phyloP scores from a whole-genome alignment of 1,284 basidiomycete genomes.

The Coniophora puteana region DNA sequence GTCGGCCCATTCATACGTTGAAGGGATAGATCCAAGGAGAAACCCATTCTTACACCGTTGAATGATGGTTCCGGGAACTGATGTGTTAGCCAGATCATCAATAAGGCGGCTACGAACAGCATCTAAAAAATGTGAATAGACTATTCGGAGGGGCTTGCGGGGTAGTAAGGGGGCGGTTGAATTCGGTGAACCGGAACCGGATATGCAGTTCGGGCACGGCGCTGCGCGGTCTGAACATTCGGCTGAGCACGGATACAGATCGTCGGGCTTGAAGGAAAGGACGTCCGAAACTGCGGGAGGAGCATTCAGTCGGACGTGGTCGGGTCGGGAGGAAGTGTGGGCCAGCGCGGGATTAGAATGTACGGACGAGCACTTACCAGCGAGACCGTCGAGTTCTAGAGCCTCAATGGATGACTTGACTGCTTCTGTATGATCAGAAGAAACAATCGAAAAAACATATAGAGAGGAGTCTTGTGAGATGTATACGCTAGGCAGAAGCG shows the following conservation, averaged over 20 bases:
- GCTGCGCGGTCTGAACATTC: conserved; percentile 36
- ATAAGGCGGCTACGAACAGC: conserved; percentile 49
- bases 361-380: conserved; percentile 37
- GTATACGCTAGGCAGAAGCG: conserved; percentile 47
- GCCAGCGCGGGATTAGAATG: neutral
- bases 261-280: conserved; percentile 40
- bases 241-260: conserved; percentile 50
- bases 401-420: conserved; percentile 27
- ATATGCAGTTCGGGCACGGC: conserved; percentile 41
- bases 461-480: conserved; percentile 40
- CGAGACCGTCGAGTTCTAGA: conserved; percentile 43
- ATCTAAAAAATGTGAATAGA: conserved; percentile 41
- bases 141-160: conserved; percentile 38
- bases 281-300: conserved; percentile 32
- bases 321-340: neutral
- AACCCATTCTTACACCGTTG: conserved; percentile 56
- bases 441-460: conserved; percentile 52
- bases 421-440: conserved; percentile 28
- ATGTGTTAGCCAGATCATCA: conserved; percentile 48
- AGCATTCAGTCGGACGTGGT: neutral
- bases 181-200: conserved; percentile 15
- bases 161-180: conserved; percentile 35
- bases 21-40: conserved; percentile 42
- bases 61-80: conserved; percentile 24
- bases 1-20: conserved; percentile 52